Percentiles rank a stretch among this genome's conserved stretches.
Evolutionary conservation across 768 basidiomycete species (phyloP).

Genomic region (Clathrus columnatus): DNA sequence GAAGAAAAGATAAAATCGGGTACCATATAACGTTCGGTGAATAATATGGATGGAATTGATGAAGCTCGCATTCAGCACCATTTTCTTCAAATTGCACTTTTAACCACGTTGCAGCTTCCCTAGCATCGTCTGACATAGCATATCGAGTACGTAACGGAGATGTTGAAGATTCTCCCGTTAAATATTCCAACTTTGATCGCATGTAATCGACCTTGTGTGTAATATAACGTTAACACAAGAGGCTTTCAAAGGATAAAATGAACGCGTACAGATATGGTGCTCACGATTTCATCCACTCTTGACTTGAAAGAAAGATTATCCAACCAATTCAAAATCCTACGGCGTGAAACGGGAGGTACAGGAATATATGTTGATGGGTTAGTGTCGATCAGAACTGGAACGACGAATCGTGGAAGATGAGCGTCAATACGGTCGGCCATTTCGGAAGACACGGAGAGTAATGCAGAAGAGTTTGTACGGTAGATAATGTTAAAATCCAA

Average conservation of each 20-base stretch:
- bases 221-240: background rate
- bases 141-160: slow-evolving; percentile 75
- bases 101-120: slow-evolving; percentile 64
- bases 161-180: slow-evolving; percentile 74
- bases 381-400: slow-evolving; percentile 51
- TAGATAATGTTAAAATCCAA: slow-evolving; percentile 11
- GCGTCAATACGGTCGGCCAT: slow-evolving; percentile 37
- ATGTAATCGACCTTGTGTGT: slow-evolving; percentile 32
- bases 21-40: slow-evolving; percentile 87
- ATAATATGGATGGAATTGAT: slow-evolving; percentile 60
- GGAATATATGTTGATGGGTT: slow-evolving; percentile 33
- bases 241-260: background rate
- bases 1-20: slow-evolving; percentile 12
- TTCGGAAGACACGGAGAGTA: slow-evolving; percentile 19
- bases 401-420: slow-evolving; percentile 67
- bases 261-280: slow-evolving; percentile 49
- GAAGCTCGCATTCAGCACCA: slow-evolving; percentile 66
- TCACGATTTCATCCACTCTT: slow-evolving; percentile 57
- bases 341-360: slow-evolving; percentile 46
- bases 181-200: slow-evolving; percentile 62
- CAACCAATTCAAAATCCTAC: slow-evolving; percentile 51
- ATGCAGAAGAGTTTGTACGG: slow-evolving; percentile 15
- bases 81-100: slow-evolving; percentile 61
- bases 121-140: slow-evolving; percentile 63
- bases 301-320: slow-evolving; percentile 57